phyloP scores from a whole-genome alignment of 768 basidiomycete genomes.

The Neoboletus magnificus region DNA sequence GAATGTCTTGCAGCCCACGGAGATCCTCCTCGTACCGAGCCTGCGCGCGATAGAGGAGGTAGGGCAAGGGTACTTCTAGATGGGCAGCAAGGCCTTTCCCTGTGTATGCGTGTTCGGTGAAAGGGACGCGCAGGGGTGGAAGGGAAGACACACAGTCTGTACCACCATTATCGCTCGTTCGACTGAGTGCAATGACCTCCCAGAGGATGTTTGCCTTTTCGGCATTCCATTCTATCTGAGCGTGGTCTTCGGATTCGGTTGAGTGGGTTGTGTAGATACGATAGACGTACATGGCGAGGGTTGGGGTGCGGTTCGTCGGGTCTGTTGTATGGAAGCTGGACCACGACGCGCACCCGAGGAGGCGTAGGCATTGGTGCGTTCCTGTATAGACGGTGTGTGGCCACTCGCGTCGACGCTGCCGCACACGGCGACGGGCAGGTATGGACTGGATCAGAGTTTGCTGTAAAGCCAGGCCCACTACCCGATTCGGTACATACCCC shows the following conservation, averaged over 20 bases:
- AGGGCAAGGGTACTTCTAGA: conserved; percentile 78
- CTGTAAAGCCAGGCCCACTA: not conserved
- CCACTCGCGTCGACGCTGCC: not conserved
- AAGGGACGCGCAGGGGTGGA: not conserved
- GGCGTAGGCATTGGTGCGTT: conserved; percentile 20
- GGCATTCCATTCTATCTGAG: conserved; percentile 78
- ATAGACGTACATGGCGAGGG: conserved; percentile 59
- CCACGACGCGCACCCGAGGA: conserved; percentile 62
- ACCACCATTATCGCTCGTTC: conserved; percentile 66
- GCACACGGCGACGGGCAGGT: not conserved
- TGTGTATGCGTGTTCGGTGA: conserved; percentile 27
- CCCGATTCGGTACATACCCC: conserved; percentile 7
- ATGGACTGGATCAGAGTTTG: not conserved
- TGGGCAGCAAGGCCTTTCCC: conserved; percentile 84
- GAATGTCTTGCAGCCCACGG: conserved; percentile 69
- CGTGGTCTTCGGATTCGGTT: conserved; percentile 10
- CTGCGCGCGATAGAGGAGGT: conserved; percentile 80
- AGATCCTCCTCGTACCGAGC: conserved; percentile 84
- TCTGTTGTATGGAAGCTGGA: conserved; percentile 75
- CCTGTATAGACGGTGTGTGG: not conserved
- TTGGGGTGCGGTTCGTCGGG: conserved; percentile 66
- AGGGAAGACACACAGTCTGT: conserved; percentile 65
- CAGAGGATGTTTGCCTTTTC: conserved; percentile 85
- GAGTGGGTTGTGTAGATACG: not conserved
- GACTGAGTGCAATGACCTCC: conserved; percentile 81